A percentile compares a stretch with the other conserved stretches of the same genome.
phyloP scores from a whole-genome alignment of 2,329 filamentous ascomycete species.

The Capronia americana region DNA sequence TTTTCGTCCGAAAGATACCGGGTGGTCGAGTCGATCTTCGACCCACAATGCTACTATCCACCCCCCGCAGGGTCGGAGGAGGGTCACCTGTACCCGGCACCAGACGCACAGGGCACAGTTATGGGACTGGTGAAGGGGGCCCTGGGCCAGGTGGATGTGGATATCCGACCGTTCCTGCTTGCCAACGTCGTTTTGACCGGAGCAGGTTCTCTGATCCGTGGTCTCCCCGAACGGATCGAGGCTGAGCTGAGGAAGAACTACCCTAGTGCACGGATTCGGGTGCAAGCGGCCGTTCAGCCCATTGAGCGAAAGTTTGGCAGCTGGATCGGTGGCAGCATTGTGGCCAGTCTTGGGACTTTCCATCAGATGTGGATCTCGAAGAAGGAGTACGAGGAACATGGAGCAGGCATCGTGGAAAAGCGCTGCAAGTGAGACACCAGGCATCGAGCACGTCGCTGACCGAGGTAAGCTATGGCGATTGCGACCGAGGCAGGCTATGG shows the following conservation, averaged over 20 bases:
- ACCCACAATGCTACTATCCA: constrained; percentile 75
- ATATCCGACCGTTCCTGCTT: constrained; percentile 81
- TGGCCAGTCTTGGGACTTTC: constrained; percentile 94
- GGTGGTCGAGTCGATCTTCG: constrained; percentile 88
- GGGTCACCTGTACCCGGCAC: constrained; percentile 51
- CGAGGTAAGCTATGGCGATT: background rate
- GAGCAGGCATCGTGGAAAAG: constrained; percentile 89
- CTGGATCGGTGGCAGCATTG: constrained; percentile 96
- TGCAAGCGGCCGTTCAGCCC: constrained; percentile 84
- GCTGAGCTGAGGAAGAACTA: constrained; percentile 81
- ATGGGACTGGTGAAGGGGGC: constrained; percentile 80
- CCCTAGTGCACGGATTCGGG: constrained; percentile 83
- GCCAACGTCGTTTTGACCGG: constrained; percentile 93
- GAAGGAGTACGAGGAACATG: constrained; percentile 98
- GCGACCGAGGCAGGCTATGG: too few species aligned
- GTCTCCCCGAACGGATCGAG: constrained; percentile 89
- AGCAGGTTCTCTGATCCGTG: constrained; percentile 83
- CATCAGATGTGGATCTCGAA: constrained; percentile 99
- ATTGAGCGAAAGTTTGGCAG: constrained; percentile 89
- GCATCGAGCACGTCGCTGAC: background rate
- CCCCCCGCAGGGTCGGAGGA: constrained; percentile 49
- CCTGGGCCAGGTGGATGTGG: constrained; percentile 82
- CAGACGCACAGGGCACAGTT: constrained; percentile 77
- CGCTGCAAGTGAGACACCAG: constrained; percentile 75
- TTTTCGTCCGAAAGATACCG: constrained; percentile 88